Percentiles rank a stretch among this genome's conserved stretches.
Evolutionary conservation across 75 land plant genomes (phyloP).

Genomic region (Chamaecyparis obtusa): DNA sequence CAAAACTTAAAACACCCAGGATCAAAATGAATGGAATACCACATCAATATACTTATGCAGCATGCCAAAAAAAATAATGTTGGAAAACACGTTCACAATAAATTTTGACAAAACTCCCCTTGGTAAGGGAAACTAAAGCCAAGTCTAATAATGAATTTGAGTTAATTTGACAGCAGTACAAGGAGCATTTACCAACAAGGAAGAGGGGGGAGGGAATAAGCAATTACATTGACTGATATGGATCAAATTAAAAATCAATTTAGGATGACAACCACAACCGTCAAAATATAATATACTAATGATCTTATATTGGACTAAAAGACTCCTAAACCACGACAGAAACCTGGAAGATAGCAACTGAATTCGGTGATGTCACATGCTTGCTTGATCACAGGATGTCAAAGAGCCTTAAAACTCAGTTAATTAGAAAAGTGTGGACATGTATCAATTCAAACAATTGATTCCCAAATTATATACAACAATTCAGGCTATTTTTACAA

Average conservation of each 20-base stretch:
- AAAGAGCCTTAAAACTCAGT: neutral
- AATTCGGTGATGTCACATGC: neutral
- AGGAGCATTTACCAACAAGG: no score
- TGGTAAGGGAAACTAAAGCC: no score
- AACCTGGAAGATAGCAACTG: neutral
- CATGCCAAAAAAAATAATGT: no score
- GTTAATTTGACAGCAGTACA: no score
- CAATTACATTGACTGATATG: no score
- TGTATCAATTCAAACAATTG: neutral
- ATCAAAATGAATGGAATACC: no score
- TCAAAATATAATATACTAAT: neutral
- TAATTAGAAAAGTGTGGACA: neutral
- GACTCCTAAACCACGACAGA: neutral
- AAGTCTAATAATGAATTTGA: no score
- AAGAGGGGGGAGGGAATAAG: no score
- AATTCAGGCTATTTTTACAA: slow-evolving; percentile 58
- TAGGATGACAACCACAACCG: neutral
- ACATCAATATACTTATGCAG: no score
- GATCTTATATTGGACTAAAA: neutral
- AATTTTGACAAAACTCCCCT: no score
- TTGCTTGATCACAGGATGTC: neutral
- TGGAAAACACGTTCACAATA: no score
- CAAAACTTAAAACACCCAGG: no score
- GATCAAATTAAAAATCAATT: neutral
- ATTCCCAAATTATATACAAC: neutral